phyloP scores from a whole-genome alignment of 805 yeast genomes.

The Wickerhamiella brachini region DNA sequence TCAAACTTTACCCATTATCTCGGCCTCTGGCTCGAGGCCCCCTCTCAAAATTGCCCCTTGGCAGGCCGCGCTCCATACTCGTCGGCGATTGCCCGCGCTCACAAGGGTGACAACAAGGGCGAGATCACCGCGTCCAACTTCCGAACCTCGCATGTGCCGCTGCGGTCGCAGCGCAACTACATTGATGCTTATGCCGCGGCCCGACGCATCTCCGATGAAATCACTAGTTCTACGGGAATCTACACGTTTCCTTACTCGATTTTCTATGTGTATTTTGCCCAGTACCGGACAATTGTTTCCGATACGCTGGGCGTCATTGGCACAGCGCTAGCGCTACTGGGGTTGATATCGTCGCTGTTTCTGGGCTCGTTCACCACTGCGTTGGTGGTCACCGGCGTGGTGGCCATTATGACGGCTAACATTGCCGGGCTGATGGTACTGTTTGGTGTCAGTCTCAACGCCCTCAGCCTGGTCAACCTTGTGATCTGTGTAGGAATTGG shows the following conservation, averaged over 20 bases:
- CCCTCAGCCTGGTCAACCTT: slow-evolving; percentile 77
- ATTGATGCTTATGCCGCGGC: slow-evolving; percentile 68
- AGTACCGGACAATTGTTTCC: slow-evolving; percentile 54
- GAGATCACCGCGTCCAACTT: slow-evolving; percentile 28
- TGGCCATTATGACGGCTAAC: slow-evolving; percentile 49
- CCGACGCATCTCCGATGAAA: slow-evolving; percentile 46
- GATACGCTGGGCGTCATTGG: slow-evolving; percentile 41
- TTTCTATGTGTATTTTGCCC: slow-evolving; percentile 85
- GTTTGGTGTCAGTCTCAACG: slow-evolving; percentile 69
- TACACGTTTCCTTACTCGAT: slow-evolving; percentile 83
- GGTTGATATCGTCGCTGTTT: slow-evolving; percentile 36
- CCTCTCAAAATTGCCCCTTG: slow-evolving; percentile 83
- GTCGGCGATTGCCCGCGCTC: slow-evolving; percentile 37
- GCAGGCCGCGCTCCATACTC: slow-evolving; percentile 94
- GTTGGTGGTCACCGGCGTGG: slow-evolving; percentile 39
- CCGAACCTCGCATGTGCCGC: slow-evolving; percentile 65
- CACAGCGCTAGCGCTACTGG: slow-evolving; percentile 16
- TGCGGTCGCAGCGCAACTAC: slow-evolving; percentile 72
- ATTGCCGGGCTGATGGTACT: slow-evolving; percentile 71
- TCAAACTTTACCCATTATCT: slow-evolving; percentile 60
- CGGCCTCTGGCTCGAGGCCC: slow-evolving; percentile 67
- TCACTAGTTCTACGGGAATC: slow-evolving; percentile 27
- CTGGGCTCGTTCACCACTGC: slow-evolving; percentile 59
- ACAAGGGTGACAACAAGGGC: slow-evolving; percentile 28
- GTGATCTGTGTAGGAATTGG: slow-evolving; percentile 88